These are phyloP conservation scores for Cutaneotrichosporon sp. DNA, from an alignment of 1,284 basidiomycete species.

Conservation along the genomic window DNA sequence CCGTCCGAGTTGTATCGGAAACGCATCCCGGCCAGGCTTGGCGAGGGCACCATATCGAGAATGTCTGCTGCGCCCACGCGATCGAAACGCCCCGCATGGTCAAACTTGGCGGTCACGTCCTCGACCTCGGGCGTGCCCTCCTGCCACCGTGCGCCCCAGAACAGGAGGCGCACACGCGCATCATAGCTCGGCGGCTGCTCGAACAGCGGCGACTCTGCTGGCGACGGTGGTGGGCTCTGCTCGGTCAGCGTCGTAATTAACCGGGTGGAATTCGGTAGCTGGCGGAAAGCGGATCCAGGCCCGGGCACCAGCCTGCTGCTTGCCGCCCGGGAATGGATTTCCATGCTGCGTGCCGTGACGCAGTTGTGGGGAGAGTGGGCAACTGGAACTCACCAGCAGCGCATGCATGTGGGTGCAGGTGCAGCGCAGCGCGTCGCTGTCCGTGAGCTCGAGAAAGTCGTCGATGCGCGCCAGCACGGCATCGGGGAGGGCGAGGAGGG, in stretches of 20 bases:
- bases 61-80: neutral
- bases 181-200: slow-evolving; percentile 4
- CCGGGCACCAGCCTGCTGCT: neutral
- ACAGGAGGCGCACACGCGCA: slow-evolving; percentile 4
- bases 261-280: neutral
- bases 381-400: slow-evolving; percentile 2
- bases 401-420: slow-evolving; percentile 9
- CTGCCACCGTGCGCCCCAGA: slow-evolving; percentile 1
- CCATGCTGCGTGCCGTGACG: neutral
- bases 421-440: neutral
- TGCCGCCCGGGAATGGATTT: neutral
- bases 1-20: slow-evolving; percentile 4
- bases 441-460: neutral
- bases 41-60: neutral
- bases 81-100: neutral
- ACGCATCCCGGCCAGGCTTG: neutral
- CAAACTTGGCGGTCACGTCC: slow-evolving; percentile 6
- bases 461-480: slow-evolving; percentile 2
- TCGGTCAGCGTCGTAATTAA: neutral
- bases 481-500: slow-evolving; percentile 7
- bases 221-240: slow-evolving; percentile 1
- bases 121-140: neutral
- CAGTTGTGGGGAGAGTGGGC: neutral
- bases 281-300: neutral
- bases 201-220: neutral